Conservation (phyloP, 1,139 yeast species). For the Meyerozyma athensensis region DNA sequence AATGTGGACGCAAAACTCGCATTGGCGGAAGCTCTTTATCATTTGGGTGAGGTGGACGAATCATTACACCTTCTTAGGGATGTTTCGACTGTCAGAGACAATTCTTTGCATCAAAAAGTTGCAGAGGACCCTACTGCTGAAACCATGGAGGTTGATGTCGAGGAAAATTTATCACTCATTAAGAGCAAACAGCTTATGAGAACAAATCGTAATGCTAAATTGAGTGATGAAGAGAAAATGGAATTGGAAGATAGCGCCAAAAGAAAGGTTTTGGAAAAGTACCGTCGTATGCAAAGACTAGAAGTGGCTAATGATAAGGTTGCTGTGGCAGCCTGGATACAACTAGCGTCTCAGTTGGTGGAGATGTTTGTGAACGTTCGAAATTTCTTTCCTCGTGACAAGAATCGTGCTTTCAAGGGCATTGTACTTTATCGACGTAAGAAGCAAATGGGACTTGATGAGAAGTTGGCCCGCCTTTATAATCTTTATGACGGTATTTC, state of each 20-base stretch:
- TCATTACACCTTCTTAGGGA: constrained; percentile 57
- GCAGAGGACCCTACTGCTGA: constrained; percentile 4
- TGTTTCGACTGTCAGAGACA: constrained; percentile 31
- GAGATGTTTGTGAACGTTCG: constrained; percentile 76
- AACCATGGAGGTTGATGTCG: constrained; percentile 6
- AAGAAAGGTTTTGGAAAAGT: constrained; percentile 60
- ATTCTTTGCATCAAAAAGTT: constrained; percentile 6
- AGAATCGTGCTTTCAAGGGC: constrained; percentile 64
- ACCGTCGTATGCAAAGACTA: constrained; percentile 55
- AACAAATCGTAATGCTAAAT: constrained; percentile 22
- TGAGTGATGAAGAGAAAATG: constrained; percentile 52
- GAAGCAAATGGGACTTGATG: constrained; percentile 62
- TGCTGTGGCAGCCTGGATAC: constrained; percentile 77
- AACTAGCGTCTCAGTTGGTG: constrained; percentile 74
- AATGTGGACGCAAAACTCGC: constrained; percentile 72
- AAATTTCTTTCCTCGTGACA: constrained; percentile 73
- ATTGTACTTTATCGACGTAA: constrained; percentile 59
- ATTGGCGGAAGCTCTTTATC: constrained; percentile 76
- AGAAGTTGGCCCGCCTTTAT: constrained; percentile 63
- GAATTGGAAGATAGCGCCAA: constrained; percentile 57
- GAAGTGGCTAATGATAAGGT: constrained; percentile 57
- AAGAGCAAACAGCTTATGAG: constrained; percentile 19
- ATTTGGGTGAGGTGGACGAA: constrained; percentile 59
- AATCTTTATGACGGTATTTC: constrained; percentile 62
- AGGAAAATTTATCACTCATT: constrained; percentile 19